A percentile compares a stretch with the other conserved stretches of the same genome.
Evolutionary conservation across 192 early-diverging fungal genomes (phyloP).

Genomic region (Pilobolus umbonatus): DNA sequence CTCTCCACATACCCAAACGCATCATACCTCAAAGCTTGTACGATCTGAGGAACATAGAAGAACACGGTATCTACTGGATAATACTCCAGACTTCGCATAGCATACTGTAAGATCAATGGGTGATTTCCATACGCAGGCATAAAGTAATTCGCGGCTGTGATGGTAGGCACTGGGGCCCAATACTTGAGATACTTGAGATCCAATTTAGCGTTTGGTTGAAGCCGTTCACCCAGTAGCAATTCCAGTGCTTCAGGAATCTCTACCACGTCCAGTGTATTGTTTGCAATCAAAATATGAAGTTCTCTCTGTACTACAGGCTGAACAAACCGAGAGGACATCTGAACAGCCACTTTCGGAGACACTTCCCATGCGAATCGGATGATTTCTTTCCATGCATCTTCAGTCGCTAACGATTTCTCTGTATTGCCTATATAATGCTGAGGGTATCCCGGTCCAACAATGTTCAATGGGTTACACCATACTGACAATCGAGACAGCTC

Average conservation of each 20-base stretch:
- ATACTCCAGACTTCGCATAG: constrained; percentile 83
- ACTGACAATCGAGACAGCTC: constrained; percentile 78
- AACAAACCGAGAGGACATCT: constrained; percentile 69
- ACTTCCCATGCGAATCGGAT: constrained; percentile 80
- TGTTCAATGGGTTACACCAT: constrained; percentile 77
- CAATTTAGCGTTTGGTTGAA: constrained; percentile 24
- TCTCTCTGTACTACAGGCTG: constrained; percentile 59
- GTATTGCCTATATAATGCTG: constrained; percentile 22
- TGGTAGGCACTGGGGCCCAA: constrained; percentile 87
- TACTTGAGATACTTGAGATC: constrained; percentile 67
- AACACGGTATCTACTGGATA: constrained; percentile 94
- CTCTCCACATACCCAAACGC: constrained; percentile 85
- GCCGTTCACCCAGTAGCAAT: constrained; percentile 63
- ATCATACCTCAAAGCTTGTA: constrained; percentile 92
- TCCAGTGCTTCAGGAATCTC: constrained; percentile 66
- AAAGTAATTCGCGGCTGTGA: constrained; percentile 80
- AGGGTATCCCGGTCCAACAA: constrained; percentile 28
- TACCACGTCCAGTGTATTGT: constrained; percentile 61
- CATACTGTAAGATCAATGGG: constrained; percentile 91
- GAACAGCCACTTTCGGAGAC: constrained; percentile 72
- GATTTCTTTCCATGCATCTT: constrained; percentile 68
- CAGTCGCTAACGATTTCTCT: constrained; percentile 24
- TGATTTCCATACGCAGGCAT: constrained; percentile 63
- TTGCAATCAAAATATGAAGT: constrained; percentile 57
- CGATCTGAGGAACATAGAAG: constrained; percentile 98